phyloP scores from a whole-genome alignment of 2,329 filamentous ascomycete genomes.

The Aureobasidium sp. region DNA sequence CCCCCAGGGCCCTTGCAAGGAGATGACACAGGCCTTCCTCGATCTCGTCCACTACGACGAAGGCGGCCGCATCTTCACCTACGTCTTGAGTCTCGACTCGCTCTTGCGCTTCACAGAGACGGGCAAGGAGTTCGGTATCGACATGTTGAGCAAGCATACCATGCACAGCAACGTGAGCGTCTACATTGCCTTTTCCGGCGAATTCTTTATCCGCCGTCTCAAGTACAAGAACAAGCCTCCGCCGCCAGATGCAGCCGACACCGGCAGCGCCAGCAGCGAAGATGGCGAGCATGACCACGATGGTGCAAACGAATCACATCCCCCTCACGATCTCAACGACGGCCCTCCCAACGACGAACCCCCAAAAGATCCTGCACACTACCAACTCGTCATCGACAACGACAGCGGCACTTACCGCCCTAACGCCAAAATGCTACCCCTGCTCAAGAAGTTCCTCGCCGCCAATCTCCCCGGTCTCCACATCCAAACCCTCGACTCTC shows the following conservation, averaged over 20 bases:
- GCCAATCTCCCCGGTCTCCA: conserved; percentile 69
- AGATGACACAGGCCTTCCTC: conserved; percentile 71
- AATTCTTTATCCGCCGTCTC: conserved; percentile 79
- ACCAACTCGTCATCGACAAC: conserved; percentile 90
- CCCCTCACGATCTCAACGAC: conserved; percentile 42
- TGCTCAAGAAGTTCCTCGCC: conserved; percentile 62
- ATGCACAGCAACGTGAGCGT: conserved; percentile 92
- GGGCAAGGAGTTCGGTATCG: conserved; percentile 89
- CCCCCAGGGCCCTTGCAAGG: conserved; percentile 49
- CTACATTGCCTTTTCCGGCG: conserved; percentile 85
- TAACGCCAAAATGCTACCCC: conserved; percentile 64
- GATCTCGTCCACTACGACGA: conserved; percentile 81
- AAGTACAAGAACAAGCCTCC: conserved; percentile 37
- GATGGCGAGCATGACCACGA: conserved; percentile 17
- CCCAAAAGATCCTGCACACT: conserved; percentile 50
- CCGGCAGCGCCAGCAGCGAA: conserved; percentile 29
- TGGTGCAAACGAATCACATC: conserved; percentile 33
- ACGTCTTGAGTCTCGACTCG: conserved; percentile 80
- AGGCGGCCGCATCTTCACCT: conserved; percentile 81
- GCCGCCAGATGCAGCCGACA: conserved; percentile 38
- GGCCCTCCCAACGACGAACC: conserved; percentile 34
- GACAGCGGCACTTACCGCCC: conserved; percentile 91
- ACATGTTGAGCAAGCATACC: conserved; percentile 87
- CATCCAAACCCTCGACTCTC: conserved; percentile 65
- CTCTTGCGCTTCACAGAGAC: conserved; percentile 90